phyloP scores from a whole-genome alignment of 768 basidiomycete genomes.

The Tulasnella sp. region DNA sequence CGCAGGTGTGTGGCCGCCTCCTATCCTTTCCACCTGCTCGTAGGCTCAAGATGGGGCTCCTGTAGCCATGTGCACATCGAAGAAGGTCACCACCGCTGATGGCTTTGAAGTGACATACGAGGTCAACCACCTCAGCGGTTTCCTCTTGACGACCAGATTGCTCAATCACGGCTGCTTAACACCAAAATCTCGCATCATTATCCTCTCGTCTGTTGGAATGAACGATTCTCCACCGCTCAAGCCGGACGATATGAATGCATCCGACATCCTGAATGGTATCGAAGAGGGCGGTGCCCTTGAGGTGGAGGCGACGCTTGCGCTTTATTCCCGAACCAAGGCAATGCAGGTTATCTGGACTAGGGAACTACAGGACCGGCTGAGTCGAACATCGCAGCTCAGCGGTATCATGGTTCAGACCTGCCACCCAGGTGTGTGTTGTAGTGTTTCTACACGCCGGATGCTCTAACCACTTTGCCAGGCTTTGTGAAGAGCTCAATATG shows the following conservation, averaged over 20 bases:
- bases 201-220: conserved; percentile 1
- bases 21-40: not conserved
- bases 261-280: not conserved
- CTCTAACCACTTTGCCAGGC: too few relatives aligned
- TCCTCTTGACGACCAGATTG: not conserved
- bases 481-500: not conserved
- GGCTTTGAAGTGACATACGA: conserved; percentile 4
- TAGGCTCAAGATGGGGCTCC: too few relatives aligned
- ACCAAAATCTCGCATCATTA: conserved; percentile 3
- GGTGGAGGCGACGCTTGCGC: not conserved
- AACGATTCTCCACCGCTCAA: not conserved
- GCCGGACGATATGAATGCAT: not conserved
- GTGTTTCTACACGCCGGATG: not conserved
- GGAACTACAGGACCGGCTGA: not conserved
- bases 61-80: not conserved
- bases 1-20: not conserved
- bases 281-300: not conserved
- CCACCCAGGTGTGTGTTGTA: not conserved
- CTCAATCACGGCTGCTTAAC: conserved; percentile 6
- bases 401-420: conserved; percentile 2
- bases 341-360: conserved; percentile 3
- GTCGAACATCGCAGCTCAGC: not conserved
- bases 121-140: not conserved
- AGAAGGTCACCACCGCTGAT: conserved; percentile 8
- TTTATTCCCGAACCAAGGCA: conserved; percentile 7